These are phyloP conservation scores for Fusarium phyllophilum DNA, from an alignment of 2,329 filamentous ascomycete species.

Conservation along the genomic window DNA sequence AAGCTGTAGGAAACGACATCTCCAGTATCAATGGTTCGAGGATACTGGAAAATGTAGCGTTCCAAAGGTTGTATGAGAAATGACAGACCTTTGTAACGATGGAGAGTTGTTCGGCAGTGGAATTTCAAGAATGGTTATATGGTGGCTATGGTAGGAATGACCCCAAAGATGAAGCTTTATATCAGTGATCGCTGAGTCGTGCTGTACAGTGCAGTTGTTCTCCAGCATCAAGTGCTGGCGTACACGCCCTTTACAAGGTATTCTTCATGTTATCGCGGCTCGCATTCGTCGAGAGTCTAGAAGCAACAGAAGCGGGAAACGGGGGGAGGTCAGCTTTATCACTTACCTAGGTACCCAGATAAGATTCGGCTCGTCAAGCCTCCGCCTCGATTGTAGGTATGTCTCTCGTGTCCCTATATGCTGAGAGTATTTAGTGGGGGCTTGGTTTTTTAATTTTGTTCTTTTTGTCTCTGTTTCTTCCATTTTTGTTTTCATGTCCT, in stretches of 20 bases:
- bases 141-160: too few relatives aligned
- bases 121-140: neutral
- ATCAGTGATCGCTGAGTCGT: neutral
- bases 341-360: constrained; percentile 13
- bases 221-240: neutral
- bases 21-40: constrained; percentile 13
- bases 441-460: neutral
- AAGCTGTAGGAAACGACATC: constrained; percentile 2
- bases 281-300: neutral
- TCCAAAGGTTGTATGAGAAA: neutral
- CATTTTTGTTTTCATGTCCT: neutral
- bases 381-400: neutral
- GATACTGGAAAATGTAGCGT: constrained; percentile 30
- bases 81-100: neutral
- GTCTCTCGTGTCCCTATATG: neutral
- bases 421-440: neutral
- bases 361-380: neutral
- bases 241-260: neutral
- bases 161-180: neutral
- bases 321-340: neutral
- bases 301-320: neutral
- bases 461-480: neutral
- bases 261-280: neutral
- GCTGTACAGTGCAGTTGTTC: neutral
- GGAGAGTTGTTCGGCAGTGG: too few relatives aligned